These are phyloP conservation scores for Curvularia lunata DNA, from an alignment of 2,329 filamentous ascomycete genomes.

Conservation along the genomic window DNA sequence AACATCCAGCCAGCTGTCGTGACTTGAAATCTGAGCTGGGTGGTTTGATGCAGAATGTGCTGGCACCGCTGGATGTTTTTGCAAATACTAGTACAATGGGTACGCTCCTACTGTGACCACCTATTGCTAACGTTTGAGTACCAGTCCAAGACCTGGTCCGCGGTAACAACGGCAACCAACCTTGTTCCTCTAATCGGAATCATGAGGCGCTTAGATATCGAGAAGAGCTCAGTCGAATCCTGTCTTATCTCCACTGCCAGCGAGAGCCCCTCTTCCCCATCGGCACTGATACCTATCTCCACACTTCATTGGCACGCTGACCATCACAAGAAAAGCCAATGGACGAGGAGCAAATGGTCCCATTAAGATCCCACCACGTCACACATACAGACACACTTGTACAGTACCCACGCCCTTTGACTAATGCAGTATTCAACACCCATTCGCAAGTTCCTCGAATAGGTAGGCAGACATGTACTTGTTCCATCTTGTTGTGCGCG, in stretches of 20 bases:
- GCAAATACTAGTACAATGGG: not conserved
- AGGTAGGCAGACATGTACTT: not conserved
- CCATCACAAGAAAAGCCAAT: not conserved
- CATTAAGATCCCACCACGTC: not conserved
- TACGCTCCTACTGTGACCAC: not conserved
- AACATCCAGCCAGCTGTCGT: conserved; percentile 4
- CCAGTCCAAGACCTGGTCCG: not conserved
- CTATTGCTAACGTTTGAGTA: not conserved
- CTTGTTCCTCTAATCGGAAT: not conserved
- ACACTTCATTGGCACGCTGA: not conserved
- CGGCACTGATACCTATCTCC: not conserved
- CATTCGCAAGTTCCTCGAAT: not conserved
- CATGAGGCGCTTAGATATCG: conserved; percentile 1
- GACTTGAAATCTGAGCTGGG: not conserved
- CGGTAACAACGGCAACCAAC: conserved; percentile 2
- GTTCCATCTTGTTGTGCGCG: not conserved
- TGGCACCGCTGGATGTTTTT: conserved; percentile 1
- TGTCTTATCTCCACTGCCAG: not conserved
- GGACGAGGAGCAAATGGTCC: not conserved
- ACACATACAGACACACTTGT: not conserved
- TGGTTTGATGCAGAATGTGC: conserved; percentile 4
- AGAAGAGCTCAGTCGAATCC: not conserved
- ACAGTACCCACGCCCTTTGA: conserved; percentile 1
- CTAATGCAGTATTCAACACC: conserved; percentile 1
- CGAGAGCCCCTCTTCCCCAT: not conserved